Percentiles rank a stretch among this genome's conserved stretches.
phyloP scores from a whole-genome alignment of 805 yeast genomes.

The Saccharomyces mikatae region DNA sequence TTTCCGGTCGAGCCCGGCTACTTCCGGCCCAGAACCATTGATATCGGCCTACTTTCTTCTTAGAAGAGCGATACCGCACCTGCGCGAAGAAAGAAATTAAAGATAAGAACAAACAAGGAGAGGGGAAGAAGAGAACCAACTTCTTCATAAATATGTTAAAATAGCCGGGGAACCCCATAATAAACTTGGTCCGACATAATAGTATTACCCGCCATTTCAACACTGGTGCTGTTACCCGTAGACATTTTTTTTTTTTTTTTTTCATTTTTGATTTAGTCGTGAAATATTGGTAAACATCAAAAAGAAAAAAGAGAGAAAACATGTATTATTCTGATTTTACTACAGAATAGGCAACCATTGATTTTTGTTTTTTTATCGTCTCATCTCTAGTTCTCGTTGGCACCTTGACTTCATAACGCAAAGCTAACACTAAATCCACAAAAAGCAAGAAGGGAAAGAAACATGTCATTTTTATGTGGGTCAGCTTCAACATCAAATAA shows the following conservation, averaged over 20 bases:
- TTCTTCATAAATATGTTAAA: neutral
- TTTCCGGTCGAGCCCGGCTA: neutral
- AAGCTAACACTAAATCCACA: neutral
- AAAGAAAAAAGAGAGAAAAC: neutral
- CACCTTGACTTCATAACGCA: neutral
- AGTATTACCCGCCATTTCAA: neutral
- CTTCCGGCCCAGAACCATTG: neutral
- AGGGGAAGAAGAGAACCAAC: neutral
- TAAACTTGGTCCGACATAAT: neutral
- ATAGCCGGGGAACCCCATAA: neutral
- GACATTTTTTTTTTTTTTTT: neutral
- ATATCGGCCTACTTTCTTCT: neutral
- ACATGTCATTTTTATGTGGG: conserved; percentile 26
- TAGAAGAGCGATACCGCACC: neutral
- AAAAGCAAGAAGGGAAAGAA: neutral
- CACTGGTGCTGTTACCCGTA: neutral
- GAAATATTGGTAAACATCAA: neutral
- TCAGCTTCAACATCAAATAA: conserved; percentile 21
- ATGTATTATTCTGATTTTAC: neutral
- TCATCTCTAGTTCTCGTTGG: neutral
- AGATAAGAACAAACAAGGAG: neutral
- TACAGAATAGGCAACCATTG: neutral
- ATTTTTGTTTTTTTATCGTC: neutral
- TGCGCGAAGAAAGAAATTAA: neutral
- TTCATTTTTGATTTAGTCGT: neutral